Conservation (phyloP, 495 filamentous ascomycete genomes). For the Polyplosphaeria fusca region DNA sequence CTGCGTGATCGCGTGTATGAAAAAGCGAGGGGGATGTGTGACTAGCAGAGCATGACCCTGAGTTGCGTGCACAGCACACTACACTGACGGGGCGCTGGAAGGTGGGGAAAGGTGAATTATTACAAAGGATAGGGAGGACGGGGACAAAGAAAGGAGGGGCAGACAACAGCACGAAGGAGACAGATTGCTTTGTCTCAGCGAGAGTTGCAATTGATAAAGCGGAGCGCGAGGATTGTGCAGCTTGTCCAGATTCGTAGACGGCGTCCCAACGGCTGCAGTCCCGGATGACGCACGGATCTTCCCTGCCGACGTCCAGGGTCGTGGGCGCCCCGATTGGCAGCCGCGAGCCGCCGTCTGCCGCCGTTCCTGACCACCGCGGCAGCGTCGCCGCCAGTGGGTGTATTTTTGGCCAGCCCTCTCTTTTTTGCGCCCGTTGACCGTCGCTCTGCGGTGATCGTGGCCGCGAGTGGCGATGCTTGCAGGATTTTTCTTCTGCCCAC, state of each 20-base stretch:
- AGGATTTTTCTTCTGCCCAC: no score
- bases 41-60: background rate
- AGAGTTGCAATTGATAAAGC: background rate
- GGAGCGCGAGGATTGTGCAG: background rate
- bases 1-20: background rate
- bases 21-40: background rate
- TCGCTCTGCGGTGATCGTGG: background rate
- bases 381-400: no score
- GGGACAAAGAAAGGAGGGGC: background rate
- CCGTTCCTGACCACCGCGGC: no score
- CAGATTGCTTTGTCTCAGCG: background rate
- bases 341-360: background rate
- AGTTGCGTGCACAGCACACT: background rate
- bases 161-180: background rate
- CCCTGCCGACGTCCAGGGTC: constrained; percentile 2
- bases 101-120: no score
- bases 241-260: background rate
- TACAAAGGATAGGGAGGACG: constrained; percentile 1
- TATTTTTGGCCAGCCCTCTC: no score
- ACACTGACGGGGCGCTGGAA: background rate
- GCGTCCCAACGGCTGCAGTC: no score
- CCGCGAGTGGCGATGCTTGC: background rate
- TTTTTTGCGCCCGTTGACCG: background rate
- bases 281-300: constrained; percentile 1
- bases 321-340: background rate